Base-by-base conservation (phyloP, 2,329 filamentous ascomycete genomes). In the Ascocoryne sarcoides region DNA sequence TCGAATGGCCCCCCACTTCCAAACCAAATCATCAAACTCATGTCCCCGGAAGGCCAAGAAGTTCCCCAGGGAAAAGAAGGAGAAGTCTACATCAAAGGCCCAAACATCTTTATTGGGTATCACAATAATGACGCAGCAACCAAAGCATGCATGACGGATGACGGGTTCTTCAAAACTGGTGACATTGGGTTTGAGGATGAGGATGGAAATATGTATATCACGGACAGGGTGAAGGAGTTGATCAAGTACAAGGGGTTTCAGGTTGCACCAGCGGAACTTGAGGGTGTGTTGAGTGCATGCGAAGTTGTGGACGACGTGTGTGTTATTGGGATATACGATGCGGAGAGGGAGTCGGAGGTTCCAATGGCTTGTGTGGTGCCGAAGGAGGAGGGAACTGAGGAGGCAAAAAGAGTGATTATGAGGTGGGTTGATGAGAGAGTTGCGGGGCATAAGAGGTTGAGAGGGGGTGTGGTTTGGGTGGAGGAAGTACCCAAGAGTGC, bases 141-240 rank as follows among this genome's bases (percentile, higher is more conserved):
- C 4, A 67, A 65, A 2, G 76, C 84, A 28, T 77, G 79, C 0
- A 79, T 89, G 49, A 82, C 82, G 3, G 51, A 66, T 0, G 85
- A 90, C 49, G 86, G 85, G 1, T 95, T 78, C 67, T 93, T 93
- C 34, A 53, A 51, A 17, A 94, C 88, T 0, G 88, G 88, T 2
- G 88, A 95, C 55, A 78, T 95, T 21, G 84, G 85, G 5, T 80
- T 84, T 49, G 74, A 83, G 51, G 84, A 93, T 55, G 65, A 72
- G 36, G 70, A 83, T 36, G 83, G 83, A 32, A 84, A 92, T 55
- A 83, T 92, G 53, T 95, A 79, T 66, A 89, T 94, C 59, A 93
- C 88, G 1, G 89, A 95, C 57, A 80, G 88, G 7, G 68, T 85
- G 30, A 86, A 84, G 65, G 73, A 77, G 58, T 51, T 77, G 45